phyloP scores from a whole-genome alignment of 78 protist species.

The Emiliania huxleyi region DNA sequence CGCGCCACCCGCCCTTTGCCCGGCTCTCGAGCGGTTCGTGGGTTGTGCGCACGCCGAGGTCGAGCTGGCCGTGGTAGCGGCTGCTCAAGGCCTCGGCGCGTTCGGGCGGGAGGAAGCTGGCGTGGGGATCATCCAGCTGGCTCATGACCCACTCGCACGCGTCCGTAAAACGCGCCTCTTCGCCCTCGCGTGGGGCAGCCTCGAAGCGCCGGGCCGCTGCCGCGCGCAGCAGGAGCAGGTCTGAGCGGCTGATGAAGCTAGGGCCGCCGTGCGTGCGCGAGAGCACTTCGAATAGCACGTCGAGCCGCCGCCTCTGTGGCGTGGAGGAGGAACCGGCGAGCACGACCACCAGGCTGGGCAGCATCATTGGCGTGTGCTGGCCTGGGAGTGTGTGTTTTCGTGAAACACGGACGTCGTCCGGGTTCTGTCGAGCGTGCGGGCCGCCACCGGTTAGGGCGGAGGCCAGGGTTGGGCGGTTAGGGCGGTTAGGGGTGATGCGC shows the following conservation, averaged over 20 bases:
- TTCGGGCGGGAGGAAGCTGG: neutral
- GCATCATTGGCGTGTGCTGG: too few relatives aligned
- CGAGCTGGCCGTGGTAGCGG: neutral
- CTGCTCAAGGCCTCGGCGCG: neutral
- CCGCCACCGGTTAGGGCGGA: too few relatives aligned
- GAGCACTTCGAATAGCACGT: neutral
- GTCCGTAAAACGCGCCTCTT: neutral
- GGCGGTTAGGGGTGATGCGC: too few relatives aligned
- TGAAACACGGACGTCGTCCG: too few relatives aligned
- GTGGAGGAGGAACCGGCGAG: too few relatives aligned
- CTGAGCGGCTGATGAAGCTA: neutral
- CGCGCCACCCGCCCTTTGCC: neutral
- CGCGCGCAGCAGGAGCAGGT: neutral
- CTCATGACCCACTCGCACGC: neutral
- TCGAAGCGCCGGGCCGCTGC: neutral
- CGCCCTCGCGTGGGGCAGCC: neutral
- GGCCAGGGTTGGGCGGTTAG: too few relatives aligned
- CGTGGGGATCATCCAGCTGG: neutral
- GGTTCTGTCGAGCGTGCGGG: too few relatives aligned
- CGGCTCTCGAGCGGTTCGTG: neutral
- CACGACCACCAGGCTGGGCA: too few relatives aligned
- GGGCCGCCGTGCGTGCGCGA: neutral
- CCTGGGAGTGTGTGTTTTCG: too few relatives aligned
- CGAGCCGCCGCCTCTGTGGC: neutral
- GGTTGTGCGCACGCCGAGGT: neutral